Evolutionary conservation across 306 rosid genomes (phyloP).

Genomic region (Potentilla sterilis): DNA sequence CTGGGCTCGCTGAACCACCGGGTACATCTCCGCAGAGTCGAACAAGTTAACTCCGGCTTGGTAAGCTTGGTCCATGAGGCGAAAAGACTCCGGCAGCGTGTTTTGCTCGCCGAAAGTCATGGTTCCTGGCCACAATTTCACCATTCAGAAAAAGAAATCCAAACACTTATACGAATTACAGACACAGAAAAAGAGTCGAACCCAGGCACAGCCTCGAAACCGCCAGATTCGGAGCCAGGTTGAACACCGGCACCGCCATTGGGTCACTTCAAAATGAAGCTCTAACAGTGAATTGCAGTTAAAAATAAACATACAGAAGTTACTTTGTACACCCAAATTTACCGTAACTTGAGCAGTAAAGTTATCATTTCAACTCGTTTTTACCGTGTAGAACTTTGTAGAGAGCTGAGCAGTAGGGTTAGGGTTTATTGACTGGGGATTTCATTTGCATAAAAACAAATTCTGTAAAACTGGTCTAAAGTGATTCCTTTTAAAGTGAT

Average conservation of each 20-base stretch:
- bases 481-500: too few relatives aligned
- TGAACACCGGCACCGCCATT: constrained; percentile 62
- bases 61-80: constrained; percentile 67
- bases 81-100: constrained; percentile 52
- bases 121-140: constrained; percentile 45
- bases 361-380: not conserved
- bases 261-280: too few relatives aligned
- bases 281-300: too few relatives aligned
- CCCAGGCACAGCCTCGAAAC: constrained; percentile 86
- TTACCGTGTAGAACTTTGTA: not conserved
- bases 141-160: not conserved
- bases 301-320: too few relatives aligned
- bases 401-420: not conserved
- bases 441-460: too few relatives aligned
- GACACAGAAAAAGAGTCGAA: constrained; percentile 9
- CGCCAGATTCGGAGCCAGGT: constrained; percentile 59
- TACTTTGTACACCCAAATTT: too few relatives aligned
- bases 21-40: constrained; percentile 95
- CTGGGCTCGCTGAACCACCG: constrained; percentile 78
- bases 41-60: constrained; percentile 79
- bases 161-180: not conserved
- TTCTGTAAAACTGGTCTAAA: too few relatives aligned
- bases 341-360: not conserved
- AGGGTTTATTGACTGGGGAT: not conserved
- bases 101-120: constrained; percentile 96